Conservation (phyloP, 140 eudicot genomes). For the Stevia rebaudiana region DNA sequence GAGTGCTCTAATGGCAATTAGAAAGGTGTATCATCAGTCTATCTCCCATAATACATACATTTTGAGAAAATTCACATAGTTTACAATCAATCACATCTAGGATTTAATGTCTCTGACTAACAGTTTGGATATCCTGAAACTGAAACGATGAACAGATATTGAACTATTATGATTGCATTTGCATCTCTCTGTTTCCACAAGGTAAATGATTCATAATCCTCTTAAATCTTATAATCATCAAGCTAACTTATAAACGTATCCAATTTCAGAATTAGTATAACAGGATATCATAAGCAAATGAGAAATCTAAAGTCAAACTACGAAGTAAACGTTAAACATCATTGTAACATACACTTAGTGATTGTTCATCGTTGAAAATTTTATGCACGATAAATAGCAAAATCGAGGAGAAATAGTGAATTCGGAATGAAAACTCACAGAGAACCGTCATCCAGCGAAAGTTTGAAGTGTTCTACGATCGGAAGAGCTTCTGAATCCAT, state of each 20-base stretch:
- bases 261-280: not conserved
- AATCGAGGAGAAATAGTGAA: not conserved
- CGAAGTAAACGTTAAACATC: not conserved
- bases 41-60: not conserved
- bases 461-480: slow-evolving; percentile 51
- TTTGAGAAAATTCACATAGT: not conserved
- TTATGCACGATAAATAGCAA: not conserved
- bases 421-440: slow-evolving; percentile 29
- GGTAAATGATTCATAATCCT: not conserved
- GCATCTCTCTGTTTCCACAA: not conserved
- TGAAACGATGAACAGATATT: not conserved
- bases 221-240: not conserved
- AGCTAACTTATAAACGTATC: not conserved
- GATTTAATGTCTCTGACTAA: not conserved
- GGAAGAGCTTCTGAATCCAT: slow-evolving; percentile 78
- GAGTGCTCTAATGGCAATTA: not conserved
- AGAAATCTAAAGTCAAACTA: slow-evolving; percentile 2
- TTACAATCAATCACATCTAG: slow-evolving; percentile 9
- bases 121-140: not conserved
- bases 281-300: not conserved
- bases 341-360: not conserved
- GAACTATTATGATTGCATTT: not conserved
- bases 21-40: not conserved
- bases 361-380: not conserved
- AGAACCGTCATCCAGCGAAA: slow-evolving; percentile 46